Conservation (phyloP, 2,329 filamentous ascomycete species). For the Penicillium fuscoglaucum region DNA sequence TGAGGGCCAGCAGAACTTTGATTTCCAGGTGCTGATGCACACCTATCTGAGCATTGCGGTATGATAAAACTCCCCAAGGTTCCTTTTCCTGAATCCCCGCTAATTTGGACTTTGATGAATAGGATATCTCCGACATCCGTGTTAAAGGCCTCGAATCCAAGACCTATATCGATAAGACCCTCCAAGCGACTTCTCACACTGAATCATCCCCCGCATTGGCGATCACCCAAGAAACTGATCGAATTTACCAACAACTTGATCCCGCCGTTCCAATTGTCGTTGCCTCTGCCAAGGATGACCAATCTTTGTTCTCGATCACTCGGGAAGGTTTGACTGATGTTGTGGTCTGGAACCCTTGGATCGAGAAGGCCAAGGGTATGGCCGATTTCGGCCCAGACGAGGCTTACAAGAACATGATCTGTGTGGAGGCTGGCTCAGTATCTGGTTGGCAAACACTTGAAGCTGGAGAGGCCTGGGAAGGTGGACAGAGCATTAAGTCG, state of each 20-base stretch:
- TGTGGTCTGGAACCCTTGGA: slow-evolving; percentile 97
- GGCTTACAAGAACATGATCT: slow-evolving; percentile 90
- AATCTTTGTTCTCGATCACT: slow-evolving; percentile 68
- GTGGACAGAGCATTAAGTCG: slow-evolving; percentile 58
- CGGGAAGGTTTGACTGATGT: slow-evolving; percentile 84
- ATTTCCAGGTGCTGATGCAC: slow-evolving; percentile 89
- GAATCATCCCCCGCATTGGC: slow-evolving; percentile 64
- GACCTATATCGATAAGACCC: slow-evolving; percentile 81
- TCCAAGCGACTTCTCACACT: slow-evolving; percentile 62
- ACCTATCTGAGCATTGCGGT: slow-evolving; percentile 84
- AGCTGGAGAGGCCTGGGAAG: slow-evolving; percentile 69
- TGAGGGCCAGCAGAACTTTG: slow-evolving; percentile 76
- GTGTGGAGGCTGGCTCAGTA: slow-evolving; percentile 87
- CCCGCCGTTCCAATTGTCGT: slow-evolving; percentile 48
- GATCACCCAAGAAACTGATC: slow-evolving; percentile 79
- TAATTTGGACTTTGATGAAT: slow-evolving; percentile 14
- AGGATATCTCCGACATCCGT: slow-evolving; percentile 76
- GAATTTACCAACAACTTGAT: slow-evolving; percentile 72
- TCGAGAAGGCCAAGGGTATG: slow-evolving; percentile 77
- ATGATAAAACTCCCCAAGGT: slow-evolving; percentile 32
- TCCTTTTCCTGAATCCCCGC: not conserved
- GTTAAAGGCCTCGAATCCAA: slow-evolving; percentile 76
- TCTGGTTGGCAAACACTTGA: slow-evolving; percentile 81
- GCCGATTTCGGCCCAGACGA: slow-evolving; percentile 86
- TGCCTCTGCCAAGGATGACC: slow-evolving; percentile 51